Base-by-base conservation (phyloP, 2,329 filamentous ascomycete genomes). In the Penicillium olsonii region DNA sequence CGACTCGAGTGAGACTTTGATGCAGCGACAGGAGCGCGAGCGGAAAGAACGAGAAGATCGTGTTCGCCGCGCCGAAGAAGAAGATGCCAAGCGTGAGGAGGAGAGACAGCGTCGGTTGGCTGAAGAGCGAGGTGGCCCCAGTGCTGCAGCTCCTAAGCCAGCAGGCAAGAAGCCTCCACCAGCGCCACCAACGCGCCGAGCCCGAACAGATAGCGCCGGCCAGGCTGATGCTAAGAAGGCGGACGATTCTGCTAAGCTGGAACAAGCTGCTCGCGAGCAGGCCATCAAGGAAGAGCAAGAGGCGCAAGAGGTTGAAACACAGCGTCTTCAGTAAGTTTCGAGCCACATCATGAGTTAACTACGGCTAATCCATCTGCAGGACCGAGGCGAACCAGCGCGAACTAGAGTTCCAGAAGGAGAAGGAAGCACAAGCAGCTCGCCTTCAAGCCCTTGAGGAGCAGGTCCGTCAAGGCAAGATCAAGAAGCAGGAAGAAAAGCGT, bases 401-500 rank as follows among this genome's bases (percentile, higher is more conserved):
- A 69, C 84, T 88, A 22, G 91, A 95, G 52, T 80, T 96, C 47
- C 84, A 83, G 26, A 84, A 81, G 59, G 91, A 96, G 72, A 87
- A 87, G 45, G 84, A 91, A 63, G 90, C 88, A 45, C 85, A 92
- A 34, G 84, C 88, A 61, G 88, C 88, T 55, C 90, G 92, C 42
- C 81, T 97, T 19, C 90, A 85, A 67, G 91, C 90, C 14, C 82
- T 99, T 8, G 92, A 99, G 71, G 91, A 97, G 68, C 91, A 96
- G 71, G 91, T 97, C 44, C 87, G 86, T 55, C 89, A 92, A 67
- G 90, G 92, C 63, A 99, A 97, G 76, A 75, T 97, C 44, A 92
- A 90, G 78, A 97, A 96, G 73, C 88, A 95, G 60, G 94, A 99
- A 70, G 94, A 96, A 75, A 96, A 95, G 78, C 89, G 87, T 55